Base-by-base conservation (phyloP, 495 filamentous ascomycete genomes). In the Penicillium cataractarum region DNA sequence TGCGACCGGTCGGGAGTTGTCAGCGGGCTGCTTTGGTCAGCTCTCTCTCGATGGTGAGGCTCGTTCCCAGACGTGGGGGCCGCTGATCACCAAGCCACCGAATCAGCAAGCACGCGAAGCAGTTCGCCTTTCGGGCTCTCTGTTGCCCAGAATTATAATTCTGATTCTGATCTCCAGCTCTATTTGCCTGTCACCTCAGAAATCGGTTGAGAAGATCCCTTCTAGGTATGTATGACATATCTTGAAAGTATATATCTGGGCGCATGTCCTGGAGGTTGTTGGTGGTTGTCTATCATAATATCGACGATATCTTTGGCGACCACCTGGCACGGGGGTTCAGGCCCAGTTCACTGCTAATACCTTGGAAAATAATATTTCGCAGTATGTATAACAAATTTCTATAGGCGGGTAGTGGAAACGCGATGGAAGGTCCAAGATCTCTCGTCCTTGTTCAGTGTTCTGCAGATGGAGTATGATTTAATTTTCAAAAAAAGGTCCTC, bases 401-500 rank as follows among this genome's bases (percentile, higher is more conserved):
- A n/a, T n/a, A n/a, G n/a, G 61, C 61, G 9, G 64, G 64, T 24
- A 69, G 66, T 24, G 67, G 64, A 3, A 66, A 66, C 22, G 40
- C 66, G 6, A 69, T 64, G 29, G n/a, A 64, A 63, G 40, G 61
- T 58, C 12, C 42, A 44, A 5, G 61, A 67, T 26, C 52, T 70
- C 17, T 42, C 64, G 10, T 55, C 61, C 19, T 69, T 69, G 61
- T 70, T 70, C 48, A 70, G 65, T 39, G 62, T 70, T 29, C 67
- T n/a, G n/a, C n/a, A n/a, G n/a, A n/a, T n/a, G n/a, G n/a, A 70
- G 40, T 67, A 64, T 64, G 55, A 70, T 29, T 27, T 70, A 17
- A 70, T 70, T 31, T 70, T 82, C 65, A 75, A 79, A 17, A 65
- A 6, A 62, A 74, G 19, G 72, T 83, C 10, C 79, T 81, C 4